Evolutionary conservation across 306 rosid genomes (phyloP).

Genomic region (barrel medic (Medicago truncatula)): DNA sequence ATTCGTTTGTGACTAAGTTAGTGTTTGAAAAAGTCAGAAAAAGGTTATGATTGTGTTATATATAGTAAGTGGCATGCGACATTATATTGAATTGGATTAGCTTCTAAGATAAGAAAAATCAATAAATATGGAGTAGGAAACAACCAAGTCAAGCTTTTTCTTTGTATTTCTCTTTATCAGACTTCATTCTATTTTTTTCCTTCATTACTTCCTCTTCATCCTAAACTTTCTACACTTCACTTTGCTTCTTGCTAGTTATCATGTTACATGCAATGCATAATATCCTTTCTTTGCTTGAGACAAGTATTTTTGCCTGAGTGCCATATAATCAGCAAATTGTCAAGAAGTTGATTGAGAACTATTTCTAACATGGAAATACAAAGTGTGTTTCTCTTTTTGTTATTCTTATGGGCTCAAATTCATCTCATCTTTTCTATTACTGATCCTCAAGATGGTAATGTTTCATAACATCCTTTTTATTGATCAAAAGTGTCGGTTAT

Average conservation of each 20-base stretch:
- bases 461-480: slow-evolving; percentile 2
- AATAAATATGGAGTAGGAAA: slow-evolving; percentile 34
- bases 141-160: slow-evolving; percentile 36
- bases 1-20: slow-evolving; percentile 30
- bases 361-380: slow-evolving; percentile 49
- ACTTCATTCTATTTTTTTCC: slow-evolving; percentile 37
- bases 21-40: slow-evolving; percentile 37
- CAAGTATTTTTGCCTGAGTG: slow-evolving; percentile 29
- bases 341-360: slow-evolving; percentile 23
- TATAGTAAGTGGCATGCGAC: slow-evolving; percentile 32
- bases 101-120: slow-evolving; percentile 67
- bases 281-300: slow-evolving; percentile 18
- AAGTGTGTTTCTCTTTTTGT: slow-evolving; percentile 55
- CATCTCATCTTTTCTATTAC: slow-evolving; percentile 55
- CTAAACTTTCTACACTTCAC: slow-evolving; percentile 22
- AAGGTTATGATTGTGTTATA: slow-evolving; percentile 37
- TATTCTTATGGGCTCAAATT: slow-evolving; percentile 55
- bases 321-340: slow-evolving; percentile 14
- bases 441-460: slow-evolving; percentile 66
- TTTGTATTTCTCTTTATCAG: slow-evolving; percentile 29
- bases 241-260: slow-evolving; percentile 3
- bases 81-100: slow-evolving; percentile 38
- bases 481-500: neutral
- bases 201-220: slow-evolving; percentile 26
- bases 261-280: slow-evolving; percentile 29